These are phyloP conservation scores for Fomitopsis serialis DNA, from an alignment of 768 basidiomycete genomes.

Conservation along the genomic window DNA sequence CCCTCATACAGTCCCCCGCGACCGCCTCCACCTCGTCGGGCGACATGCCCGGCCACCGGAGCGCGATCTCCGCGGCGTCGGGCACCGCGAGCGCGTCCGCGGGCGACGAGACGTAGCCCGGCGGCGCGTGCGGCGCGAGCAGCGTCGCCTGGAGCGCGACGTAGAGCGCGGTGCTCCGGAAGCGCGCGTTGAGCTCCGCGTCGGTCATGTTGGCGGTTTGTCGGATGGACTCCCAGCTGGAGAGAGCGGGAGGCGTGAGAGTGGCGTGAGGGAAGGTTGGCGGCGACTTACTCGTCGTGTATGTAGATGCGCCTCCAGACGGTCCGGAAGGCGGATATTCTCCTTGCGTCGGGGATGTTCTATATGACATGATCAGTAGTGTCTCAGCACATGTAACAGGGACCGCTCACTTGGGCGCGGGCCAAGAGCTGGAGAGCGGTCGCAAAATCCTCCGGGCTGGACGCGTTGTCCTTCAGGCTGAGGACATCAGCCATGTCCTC, in stretches of 20 bases:
- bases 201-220: slow-evolving; percentile 76
- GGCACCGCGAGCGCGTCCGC: slow-evolving; percentile 57
- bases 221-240: slow-evolving; percentile 74
- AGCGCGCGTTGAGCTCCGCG: slow-evolving; percentile 64
- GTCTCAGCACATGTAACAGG: neutral
- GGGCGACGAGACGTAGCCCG: slow-evolving; percentile 51
- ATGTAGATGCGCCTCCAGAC: slow-evolving; percentile 87
- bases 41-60: slow-evolving; percentile 73
- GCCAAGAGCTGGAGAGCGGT: slow-evolving; percentile 63
- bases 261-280: neutral
- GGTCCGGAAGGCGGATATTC: slow-evolving; percentile 61
- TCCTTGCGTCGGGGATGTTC: slow-evolving; percentile 68
- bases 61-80: slow-evolving; percentile 50
- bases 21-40: slow-evolving; percentile 58
- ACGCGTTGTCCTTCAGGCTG: slow-evolving; percentile 75
- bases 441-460: slow-evolving; percentile 56
- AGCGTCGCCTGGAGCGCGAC: slow-evolving; percentile 50
- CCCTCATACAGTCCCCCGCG: slow-evolving; percentile 52
- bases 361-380: slow-evolving; percentile 20
- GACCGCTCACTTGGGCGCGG: slow-evolving; percentile 41
- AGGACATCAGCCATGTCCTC: slow-evolving; percentile 84
- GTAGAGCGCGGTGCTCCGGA: slow-evolving; percentile 72
- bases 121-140: slow-evolving; percentile 32
- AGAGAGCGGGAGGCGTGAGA: neutral
- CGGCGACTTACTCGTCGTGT: slow-evolving; percentile 67